Conservation (phyloP, 768 basidiomycete species). For the Amanita rubescens region DNA sequence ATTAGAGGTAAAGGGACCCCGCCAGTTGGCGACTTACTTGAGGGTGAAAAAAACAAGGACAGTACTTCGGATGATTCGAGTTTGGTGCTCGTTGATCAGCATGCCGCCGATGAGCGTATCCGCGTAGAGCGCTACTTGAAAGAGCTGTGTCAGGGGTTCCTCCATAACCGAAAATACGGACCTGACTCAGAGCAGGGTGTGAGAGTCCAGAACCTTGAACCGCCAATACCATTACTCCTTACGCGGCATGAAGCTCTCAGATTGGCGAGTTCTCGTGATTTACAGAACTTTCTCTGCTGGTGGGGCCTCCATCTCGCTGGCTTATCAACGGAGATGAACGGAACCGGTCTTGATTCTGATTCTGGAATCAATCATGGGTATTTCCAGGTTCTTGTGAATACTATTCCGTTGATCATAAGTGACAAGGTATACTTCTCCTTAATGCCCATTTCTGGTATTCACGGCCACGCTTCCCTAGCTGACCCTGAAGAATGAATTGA, state of each 20-base stretch:
- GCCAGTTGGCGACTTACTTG: conserved; percentile 10
- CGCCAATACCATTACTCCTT: conserved; percentile 55
- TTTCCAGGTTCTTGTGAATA: conserved; percentile 54
- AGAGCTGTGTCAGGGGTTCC: conserved; percentile 66
- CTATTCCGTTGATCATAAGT: conserved; percentile 63
- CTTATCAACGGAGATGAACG: conserved; percentile 12
- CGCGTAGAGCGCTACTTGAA: conserved; percentile 80
- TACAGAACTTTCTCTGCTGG: conserved; percentile 42
- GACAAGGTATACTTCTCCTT: conserved; percentile 56
- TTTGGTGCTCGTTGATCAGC: conserved; percentile 89
- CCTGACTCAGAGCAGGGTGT: conserved; percentile 23
- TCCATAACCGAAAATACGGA: conserved; percentile 30
- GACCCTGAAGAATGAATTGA: conserved; percentile 62
- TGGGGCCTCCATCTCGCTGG: conserved; percentile 66
- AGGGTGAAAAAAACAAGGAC: conserved; percentile 1
- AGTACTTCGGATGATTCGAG: conserved; percentile 15
- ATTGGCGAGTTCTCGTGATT: conserved; percentile 33
- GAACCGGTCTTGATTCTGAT: conserved; percentile 17
- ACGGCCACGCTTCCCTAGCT: conserved; percentile 33
- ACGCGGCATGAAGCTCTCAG: conserved; percentile 54
- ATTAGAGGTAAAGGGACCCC: conserved; percentile 24
- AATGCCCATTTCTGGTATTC: conserved; percentile 11
- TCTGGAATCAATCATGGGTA: conserved; percentile 36
- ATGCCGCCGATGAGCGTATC: conserved; percentile 95
- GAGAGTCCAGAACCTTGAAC: conserved; percentile 36